These are phyloP conservation scores for Amyloporia xantha DNA, from an alignment of 768 basidiomycete species.

Conservation along the genomic window DNA sequence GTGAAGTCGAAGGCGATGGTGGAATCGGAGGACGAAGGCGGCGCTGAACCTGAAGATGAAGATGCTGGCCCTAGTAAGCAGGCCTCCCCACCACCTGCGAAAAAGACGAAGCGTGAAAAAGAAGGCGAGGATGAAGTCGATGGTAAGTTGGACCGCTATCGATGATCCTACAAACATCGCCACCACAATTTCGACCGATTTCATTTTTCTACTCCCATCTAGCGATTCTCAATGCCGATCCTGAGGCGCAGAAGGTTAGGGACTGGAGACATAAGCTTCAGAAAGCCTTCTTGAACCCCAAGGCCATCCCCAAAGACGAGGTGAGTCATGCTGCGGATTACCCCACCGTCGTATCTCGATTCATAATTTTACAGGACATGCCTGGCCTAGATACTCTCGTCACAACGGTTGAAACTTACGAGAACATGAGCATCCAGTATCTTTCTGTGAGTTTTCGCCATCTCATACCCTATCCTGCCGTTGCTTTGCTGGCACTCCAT, in stretches of 20 bases:
- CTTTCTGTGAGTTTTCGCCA: constrained; percentile 40
- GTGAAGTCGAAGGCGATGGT: constrained; percentile 55
- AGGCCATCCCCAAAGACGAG: constrained; percentile 55
- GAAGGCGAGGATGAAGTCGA: constrained; percentile 56
- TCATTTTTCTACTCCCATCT: not conserved
- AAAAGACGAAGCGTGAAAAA: constrained; percentile 56
- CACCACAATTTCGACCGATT: not conserved
- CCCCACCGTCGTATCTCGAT: constrained; percentile 2
- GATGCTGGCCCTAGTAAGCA: constrained; percentile 46
- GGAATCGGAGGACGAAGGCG: constrained; percentile 55
- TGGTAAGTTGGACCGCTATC: constrained; percentile 33
- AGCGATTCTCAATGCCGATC: constrained; percentile 46
- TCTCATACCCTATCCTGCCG: constrained; percentile 13
- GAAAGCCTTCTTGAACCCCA: constrained; percentile 72
- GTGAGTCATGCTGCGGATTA: constrained; percentile 32
- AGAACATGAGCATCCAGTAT: constrained; percentile 72
- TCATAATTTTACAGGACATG: constrained; percentile 56
- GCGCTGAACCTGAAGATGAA: constrained; percentile 29
- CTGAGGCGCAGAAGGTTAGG: constrained; percentile 68
- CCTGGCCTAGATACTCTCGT: constrained; percentile 64
- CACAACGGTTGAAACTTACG: constrained; percentile 68
- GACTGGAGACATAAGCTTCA: constrained; percentile 93
- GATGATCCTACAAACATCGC: not conserved
- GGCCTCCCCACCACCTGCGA: constrained; percentile 53
- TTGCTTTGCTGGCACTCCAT: constrained; percentile 26